Conservation (phyloP, 805 yeast genomes). For the Gaillardinia entomophila region DNA sequence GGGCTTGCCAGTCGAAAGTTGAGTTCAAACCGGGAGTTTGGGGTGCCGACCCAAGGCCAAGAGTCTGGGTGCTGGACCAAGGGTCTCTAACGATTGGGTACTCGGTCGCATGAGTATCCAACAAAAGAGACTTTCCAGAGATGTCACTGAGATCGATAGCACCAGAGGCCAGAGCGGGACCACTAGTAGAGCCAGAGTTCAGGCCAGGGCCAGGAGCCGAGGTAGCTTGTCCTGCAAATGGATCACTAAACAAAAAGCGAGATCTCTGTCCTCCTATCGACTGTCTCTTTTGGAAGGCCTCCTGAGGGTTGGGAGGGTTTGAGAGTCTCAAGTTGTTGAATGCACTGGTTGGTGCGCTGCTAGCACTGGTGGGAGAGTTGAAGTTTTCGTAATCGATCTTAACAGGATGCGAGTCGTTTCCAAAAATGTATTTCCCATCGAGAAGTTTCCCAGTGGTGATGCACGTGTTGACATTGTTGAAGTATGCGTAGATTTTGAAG, state of each 20-base stretch:
- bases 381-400: conserved; percentile 28
- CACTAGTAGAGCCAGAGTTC: conserved; percentile 3
- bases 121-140: conserved; percentile 37
- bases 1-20: conserved; percentile 28
- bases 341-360: conserved; percentile 8
- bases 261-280: conserved; percentile 55
- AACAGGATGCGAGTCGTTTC: conserved; percentile 28
- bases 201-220: conserved; percentile 5
- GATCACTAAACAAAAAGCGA: conserved; percentile 67
- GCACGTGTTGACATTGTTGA: conserved; percentile 34
- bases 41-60: conserved; percentile 23
- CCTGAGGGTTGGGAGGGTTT: conserved; percentile 2
- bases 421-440: conserved; percentile 36
- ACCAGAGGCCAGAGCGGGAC: conserved; percentile 12
- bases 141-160: conserved; percentile 30
- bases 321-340: conserved; percentile 24
- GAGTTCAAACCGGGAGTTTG: conserved; percentile 31
- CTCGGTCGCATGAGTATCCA: conserved; percentile 43
- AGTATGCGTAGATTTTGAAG: conserved; percentile 25
- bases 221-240: conserved; percentile 31
- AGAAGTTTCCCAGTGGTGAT: conserved; percentile 34
- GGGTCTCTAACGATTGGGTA: conserved; percentile 45
- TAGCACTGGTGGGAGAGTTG: conserved; percentile 9
- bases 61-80: conserved; percentile 18
- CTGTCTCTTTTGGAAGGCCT: conserved; percentile 40